Conservation (phyloP, 1,139 yeast species). For the Hyphopichia fennica region DNA sequence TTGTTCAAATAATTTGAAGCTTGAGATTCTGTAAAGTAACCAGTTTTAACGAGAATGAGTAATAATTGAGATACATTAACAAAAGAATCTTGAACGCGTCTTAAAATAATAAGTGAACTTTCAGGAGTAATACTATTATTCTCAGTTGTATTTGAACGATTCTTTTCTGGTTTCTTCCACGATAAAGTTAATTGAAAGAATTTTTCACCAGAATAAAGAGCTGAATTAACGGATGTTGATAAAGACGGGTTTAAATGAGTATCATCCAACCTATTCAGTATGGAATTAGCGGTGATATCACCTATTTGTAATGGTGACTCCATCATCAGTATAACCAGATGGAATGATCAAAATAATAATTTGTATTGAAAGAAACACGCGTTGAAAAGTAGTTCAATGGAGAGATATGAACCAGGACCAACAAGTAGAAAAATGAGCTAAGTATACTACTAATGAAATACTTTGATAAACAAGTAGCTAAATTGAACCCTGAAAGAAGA, state of each 20-base stretch:
- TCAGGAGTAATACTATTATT: neutral
- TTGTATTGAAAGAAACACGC: no score
- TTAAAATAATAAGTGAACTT: slow-evolving; percentile 25
- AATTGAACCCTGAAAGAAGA: neutral
- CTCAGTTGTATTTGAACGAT: no score
- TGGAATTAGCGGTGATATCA: slow-evolving; percentile 44
- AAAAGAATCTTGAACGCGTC: slow-evolving; percentile 48
- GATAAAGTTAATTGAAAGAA: slow-evolving; percentile 35
- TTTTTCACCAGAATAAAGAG: slow-evolving; percentile 39
- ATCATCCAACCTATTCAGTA: slow-evolving; percentile 34
- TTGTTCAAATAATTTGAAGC: slow-evolving; percentile 30
- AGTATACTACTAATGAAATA: no score
- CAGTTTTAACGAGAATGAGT: slow-evolving; percentile 30
- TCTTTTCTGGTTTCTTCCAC: slow-evolving; percentile 3
- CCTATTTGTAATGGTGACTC: slow-evolving; percentile 49
- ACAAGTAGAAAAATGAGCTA: no score
- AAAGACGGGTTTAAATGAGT: slow-evolving; percentile 33
- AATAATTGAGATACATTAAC: slow-evolving; percentile 43
- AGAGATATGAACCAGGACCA: no score
- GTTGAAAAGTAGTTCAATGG: no score
- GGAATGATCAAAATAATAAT: no score
- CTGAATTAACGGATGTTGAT: slow-evolving; percentile 26
- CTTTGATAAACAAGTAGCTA: neutral
- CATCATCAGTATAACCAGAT: slow-evolving; percentile 19
- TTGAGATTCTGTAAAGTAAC: slow-evolving; percentile 24